Evolutionary conservation across 23 red algal genomes (phyloP).

Genomic region (Gracilaria vermiculophylla): DNA sequence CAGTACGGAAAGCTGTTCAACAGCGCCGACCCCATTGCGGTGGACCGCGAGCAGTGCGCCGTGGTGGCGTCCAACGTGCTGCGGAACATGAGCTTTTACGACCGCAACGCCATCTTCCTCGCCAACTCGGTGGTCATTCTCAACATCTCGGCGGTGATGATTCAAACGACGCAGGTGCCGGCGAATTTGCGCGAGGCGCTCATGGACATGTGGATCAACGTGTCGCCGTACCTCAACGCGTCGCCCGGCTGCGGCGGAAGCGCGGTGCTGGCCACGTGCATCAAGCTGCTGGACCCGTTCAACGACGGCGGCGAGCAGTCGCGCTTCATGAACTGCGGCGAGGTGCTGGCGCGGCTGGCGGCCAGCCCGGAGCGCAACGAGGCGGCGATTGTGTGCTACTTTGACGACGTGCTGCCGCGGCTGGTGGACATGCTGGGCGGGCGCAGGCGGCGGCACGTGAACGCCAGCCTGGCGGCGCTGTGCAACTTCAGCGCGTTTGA

Average conservation of each 20-base stretch:
- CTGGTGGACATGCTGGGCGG: slow-evolving; percentile 84
- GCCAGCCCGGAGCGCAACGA: slow-evolving; percentile 85
- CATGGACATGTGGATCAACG: slow-evolving; percentile 87
- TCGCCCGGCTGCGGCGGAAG: not conserved
- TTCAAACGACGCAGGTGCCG: slow-evolving; percentile 24
- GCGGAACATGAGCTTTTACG: slow-evolving; percentile 82
- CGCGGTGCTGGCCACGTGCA: slow-evolving; percentile 62
- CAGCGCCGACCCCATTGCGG: slow-evolving; percentile 53
- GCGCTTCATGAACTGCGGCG: slow-evolving; percentile 79
- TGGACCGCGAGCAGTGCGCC: slow-evolving; percentile 70
- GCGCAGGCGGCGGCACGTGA: slow-evolving; percentile 29
- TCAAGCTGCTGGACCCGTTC: slow-evolving; percentile 73
- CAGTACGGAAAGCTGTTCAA: slow-evolving; percentile 70
- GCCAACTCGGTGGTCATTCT: slow-evolving; percentile 53
- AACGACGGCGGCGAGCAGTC: slow-evolving; percentile 36
- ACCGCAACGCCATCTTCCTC: slow-evolving; percentile 67
- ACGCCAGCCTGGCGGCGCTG: slow-evolving; percentile 78
- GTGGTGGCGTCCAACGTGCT: slow-evolving; percentile 69
- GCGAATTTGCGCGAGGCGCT: slow-evolving; percentile 70
- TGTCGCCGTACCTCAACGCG: slow-evolving; percentile 67
- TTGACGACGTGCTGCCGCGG: slow-evolving; percentile 74
- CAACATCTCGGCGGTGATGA: slow-evolving; percentile 53
- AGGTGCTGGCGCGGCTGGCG: slow-evolving; percentile 80
- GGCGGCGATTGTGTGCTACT: slow-evolving; percentile 54
- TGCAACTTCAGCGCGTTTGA: slow-evolving; percentile 88